These are phyloP conservation scores for Chaetomium sp. DNA, from an alignment of 2,329 filamentous ascomycete species.

Conservation along the genomic window DNA sequence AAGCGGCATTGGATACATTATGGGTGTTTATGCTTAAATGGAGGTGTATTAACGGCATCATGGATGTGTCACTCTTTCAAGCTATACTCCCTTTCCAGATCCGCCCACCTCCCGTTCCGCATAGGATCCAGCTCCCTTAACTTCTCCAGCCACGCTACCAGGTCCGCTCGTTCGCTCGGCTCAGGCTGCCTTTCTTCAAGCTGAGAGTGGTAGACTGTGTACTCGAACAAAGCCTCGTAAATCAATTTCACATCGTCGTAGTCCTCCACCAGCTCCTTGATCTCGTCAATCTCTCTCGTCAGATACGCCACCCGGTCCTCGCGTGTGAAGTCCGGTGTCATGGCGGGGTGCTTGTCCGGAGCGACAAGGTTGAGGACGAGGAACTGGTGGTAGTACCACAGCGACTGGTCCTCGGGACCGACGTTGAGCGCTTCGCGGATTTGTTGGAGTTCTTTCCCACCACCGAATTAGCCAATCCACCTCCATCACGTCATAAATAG, in stretches of 20 bases:
- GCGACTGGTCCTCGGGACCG: conserved; percentile 89
- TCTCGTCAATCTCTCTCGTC: conserved; percentile 69
- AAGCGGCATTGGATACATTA: background rate
- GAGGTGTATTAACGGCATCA: background rate
- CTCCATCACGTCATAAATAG: background rate
- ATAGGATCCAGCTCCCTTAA: conserved; percentile 73
- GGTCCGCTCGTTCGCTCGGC: conserved; percentile 47
- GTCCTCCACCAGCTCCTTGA: conserved; percentile 65
- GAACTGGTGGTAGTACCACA: conserved; percentile 97
- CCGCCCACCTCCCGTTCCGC: conserved; percentile 73
- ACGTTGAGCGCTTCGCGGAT: conserved; percentile 80
- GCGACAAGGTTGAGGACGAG: conserved; percentile 70
- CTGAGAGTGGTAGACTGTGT: conserved; percentile 62
- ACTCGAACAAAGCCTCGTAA: conserved; percentile 82
- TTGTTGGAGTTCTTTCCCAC: conserved; percentile 66
- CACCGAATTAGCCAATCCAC: conserved; percentile 34
- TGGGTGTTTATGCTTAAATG: background rate
- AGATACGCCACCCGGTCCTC: conserved; percentile 68
- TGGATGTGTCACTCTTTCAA: background rate
- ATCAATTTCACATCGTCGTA: conserved; percentile 74
- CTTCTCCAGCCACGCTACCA: conserved; percentile 62
- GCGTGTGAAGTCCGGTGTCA: conserved; percentile 64
- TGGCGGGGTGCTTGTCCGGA: conserved; percentile 53
- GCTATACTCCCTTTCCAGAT: conserved; percentile 56
- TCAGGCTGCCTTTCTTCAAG: conserved; percentile 50